A percentile compares a stretch with the other conserved stretches of the same genome.
Evolutionary conservation across 31 red algal genomes (phyloP).

Genomic region (Endocladia muricata): DNA sequence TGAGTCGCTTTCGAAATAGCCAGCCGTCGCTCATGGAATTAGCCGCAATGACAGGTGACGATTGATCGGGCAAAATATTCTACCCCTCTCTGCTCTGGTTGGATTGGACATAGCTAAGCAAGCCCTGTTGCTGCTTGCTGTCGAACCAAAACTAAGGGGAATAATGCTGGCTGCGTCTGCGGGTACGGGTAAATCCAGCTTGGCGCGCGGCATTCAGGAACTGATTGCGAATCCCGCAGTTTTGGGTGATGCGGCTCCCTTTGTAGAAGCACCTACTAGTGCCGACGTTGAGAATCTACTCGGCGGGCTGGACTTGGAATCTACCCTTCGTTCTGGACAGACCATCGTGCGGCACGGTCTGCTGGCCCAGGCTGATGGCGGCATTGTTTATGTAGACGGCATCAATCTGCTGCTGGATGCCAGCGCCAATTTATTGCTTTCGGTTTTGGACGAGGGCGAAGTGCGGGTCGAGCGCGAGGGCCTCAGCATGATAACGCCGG

Average conservation of each 20-base stretch:
- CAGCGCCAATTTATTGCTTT: constrained; percentile 80
- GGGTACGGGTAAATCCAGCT: constrained; percentile 90
- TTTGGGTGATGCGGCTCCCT: constrained; percentile 66
- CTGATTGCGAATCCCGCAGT: constrained; percentile 93
- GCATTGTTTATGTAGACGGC: constrained; percentile 98
- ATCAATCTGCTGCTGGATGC: constrained; percentile 95
- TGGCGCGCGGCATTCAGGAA: constrained; percentile 88
- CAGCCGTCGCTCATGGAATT: no score
- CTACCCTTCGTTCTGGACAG: constrained; percentile 52
- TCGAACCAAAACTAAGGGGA: constrained; percentile 75
- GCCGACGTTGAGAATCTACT: constrained; percentile 92
- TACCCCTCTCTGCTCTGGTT: constrained; percentile 86
- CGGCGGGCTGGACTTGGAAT: constrained; percentile 88
- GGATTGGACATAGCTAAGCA: constrained; percentile 86
- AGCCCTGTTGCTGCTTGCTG: constrained; percentile 75
- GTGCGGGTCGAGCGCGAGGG: constrained; percentile 93
- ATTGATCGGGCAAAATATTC: constrained; percentile 37
- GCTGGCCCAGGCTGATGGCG: constrained; percentile 88
- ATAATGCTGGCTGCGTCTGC: constrained; percentile 71
- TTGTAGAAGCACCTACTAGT: constrained; percentile 94
- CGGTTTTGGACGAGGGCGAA: constrained; percentile 74
- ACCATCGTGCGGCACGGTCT: constrained; percentile 91
- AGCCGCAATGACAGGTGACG: constrained; percentile 11
- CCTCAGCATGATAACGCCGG: constrained; percentile 64
- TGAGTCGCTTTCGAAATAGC: no score